Percentiles rank a stretch among this genome's conserved stretches.
Evolutionary conservation across 768 basidiomycete species (phyloP).

Genomic region (Hericium coralloides): DNA sequence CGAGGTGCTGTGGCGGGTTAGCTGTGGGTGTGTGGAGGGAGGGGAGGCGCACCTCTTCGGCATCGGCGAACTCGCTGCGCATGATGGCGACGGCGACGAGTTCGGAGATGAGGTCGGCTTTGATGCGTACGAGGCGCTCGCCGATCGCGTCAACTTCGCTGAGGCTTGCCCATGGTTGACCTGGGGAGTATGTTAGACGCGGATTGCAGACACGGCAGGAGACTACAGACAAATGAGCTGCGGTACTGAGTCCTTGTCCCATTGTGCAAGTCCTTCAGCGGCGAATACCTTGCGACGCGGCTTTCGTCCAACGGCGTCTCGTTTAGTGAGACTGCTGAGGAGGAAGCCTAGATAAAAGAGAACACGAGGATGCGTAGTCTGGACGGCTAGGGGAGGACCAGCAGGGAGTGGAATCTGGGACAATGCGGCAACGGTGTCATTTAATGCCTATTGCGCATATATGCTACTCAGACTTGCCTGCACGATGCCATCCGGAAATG

Average conservation of each 20-base stretch:
- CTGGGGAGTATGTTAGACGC: conserved; percentile 20
- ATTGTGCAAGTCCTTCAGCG: conserved; percentile 44
- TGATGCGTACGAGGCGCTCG: conserved; percentile 45
- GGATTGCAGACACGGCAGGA: not conserved
- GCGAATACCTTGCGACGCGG: conserved; percentile 70
- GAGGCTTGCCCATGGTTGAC: conserved; percentile 45
- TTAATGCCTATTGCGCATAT: not conserved
- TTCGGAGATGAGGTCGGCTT: conserved; percentile 66
- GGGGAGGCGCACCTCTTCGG: conserved; percentile 39
- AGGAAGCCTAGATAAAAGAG: conserved; percentile 60
- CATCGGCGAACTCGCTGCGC: conserved; percentile 59
- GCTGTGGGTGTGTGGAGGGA: not conserved
- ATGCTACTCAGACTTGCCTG: conserved; percentile 19
- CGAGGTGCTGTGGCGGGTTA: conserved; percentile 27
- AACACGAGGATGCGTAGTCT: conserved; percentile 59
- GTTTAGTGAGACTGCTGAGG: conserved; percentile 54
- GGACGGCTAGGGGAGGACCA: conserved; percentile 40
- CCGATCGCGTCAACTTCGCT: conserved; percentile 42
- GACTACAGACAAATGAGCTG: conserved; percentile 14
- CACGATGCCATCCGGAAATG: conserved; percentile 29
- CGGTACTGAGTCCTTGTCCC: conserved; percentile 36
- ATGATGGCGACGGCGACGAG: conserved; percentile 55
- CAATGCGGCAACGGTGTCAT: too few relatives aligned
- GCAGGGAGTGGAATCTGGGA: conserved; percentile 14
- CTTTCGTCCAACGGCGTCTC: conserved; percentile 64